Conservation (phyloP, 768 basidiomycete genomes). For the Lactarius pseudohatsudake region DNA sequence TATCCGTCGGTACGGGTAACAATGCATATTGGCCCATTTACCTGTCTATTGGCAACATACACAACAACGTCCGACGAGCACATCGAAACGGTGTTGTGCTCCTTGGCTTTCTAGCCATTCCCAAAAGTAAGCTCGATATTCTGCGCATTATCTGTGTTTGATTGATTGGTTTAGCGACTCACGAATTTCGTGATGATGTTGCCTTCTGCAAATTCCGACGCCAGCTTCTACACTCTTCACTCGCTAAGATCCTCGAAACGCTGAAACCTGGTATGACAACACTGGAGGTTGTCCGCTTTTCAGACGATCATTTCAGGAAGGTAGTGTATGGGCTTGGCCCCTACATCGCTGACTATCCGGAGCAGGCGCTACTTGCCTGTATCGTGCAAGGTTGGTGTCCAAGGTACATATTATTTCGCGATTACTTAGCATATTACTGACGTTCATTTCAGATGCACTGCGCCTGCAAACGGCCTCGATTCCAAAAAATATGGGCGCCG, state of each 20-base stretch:
- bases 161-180: conserved; percentile 2
- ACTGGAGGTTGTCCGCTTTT: conserved; percentile 25
- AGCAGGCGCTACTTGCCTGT: too few species aligned
- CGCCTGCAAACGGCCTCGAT: conserved; percentile 6
- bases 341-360: conserved; percentile 43
- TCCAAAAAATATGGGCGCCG: conserved; percentile 4
- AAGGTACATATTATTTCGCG: conserved; percentile 30
- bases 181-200: not conserved
- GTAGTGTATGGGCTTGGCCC: conserved; percentile 37
- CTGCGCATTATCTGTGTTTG: not conserved
- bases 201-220: conserved; percentile 27
- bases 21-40: conserved; percentile 36
- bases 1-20: conserved; percentile 35
- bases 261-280: conserved; percentile 26
- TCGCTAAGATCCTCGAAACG: conserved; percentile 23
- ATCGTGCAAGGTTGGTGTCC: conserved; percentile 35
- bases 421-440: too few species aligned
- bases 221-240: conserved; percentile 26
- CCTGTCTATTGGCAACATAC: conserved; percentile 30
- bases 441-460: conserved; percentile 10
- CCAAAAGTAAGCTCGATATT: conserved; percentile 30
- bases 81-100: conserved; percentile 29
- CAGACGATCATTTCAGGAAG: conserved; percentile 38
- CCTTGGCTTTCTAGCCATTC: conserved; percentile 35
- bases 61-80: conserved; percentile 30